phyloP scores from a whole-genome alignment of 768 basidiomycete species.

The Grammothele lineata region DNA sequence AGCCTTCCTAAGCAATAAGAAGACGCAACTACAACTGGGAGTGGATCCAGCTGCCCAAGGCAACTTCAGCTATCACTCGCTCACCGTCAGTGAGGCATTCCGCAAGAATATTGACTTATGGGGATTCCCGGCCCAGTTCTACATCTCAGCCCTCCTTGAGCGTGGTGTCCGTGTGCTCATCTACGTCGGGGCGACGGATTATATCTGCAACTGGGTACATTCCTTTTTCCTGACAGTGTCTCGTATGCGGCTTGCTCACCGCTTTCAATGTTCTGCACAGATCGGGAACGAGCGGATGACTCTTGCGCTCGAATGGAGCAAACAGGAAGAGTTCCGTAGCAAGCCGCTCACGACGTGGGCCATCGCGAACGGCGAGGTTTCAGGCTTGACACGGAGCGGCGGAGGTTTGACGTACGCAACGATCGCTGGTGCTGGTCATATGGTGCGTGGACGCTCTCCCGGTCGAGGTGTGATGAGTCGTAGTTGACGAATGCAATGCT shows the following conservation, averaged over 20 bases:
- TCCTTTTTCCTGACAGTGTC: background rate
- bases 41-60: conserved; percentile 45
- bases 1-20: conserved; percentile 57
- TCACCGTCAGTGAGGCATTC: conserved; percentile 48
- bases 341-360: conserved; percentile 48
- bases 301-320: conserved; percentile 55
- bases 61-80: conserved; percentile 39
- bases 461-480: background rate
- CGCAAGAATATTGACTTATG: conserved; percentile 35
- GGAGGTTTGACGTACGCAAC: conserved; percentile 60
- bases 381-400: conserved; percentile 49
- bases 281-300: conserved; percentile 64
- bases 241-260: background rate
- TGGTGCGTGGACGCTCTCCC: conserved; percentile 36
- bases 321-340: conserved; percentile 41
- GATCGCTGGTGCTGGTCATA: conserved; percentile 68
- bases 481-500: no score
- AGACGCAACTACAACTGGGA: conserved; percentile 53
- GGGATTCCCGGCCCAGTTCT: conserved; percentile 28
- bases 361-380: conserved; percentile 43
- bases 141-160: conserved; percentile 52
- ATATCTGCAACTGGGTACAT: conserved; percentile 50
- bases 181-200: conserved; percentile 54
- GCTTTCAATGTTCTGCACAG: conserved; percentile 7
- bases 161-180: conserved; percentile 48